A percentile compares a stretch with the other conserved stretches of the same genome.
These are phyloP conservation scores for Candida stauntonica DNA, from an alignment of 805 yeast species.

Conservation along the genomic window DNA sequence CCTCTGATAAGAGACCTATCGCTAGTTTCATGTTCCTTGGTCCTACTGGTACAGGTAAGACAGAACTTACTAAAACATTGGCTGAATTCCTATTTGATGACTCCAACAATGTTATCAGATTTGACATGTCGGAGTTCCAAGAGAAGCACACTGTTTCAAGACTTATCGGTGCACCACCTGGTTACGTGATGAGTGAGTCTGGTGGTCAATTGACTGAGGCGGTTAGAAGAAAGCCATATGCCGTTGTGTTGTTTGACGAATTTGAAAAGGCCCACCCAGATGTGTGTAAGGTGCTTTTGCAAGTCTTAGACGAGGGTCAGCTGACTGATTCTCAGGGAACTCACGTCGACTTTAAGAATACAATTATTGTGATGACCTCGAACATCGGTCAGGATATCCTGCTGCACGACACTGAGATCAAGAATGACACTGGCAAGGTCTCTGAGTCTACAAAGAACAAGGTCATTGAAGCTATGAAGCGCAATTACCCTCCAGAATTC, in stretches of 20 bases:
- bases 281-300: slow-evolving; percentile 83
- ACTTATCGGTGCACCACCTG: slow-evolving; percentile 96
- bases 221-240: slow-evolving; percentile 89
- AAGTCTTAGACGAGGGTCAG: slow-evolving; percentile 92
- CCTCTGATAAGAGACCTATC: slow-evolving; percentile 91
- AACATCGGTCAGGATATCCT: slow-evolving; percentile 93
- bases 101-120: slow-evolving; percentile 78
- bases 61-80: slow-evolving; percentile 88
- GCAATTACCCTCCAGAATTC: slow-evolving; percentile 88
- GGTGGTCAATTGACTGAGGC: slow-evolving; percentile 97
- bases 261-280: slow-evolving; percentile 97
- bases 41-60: slow-evolving; percentile 98
- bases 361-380: slow-evolving; percentile 94
- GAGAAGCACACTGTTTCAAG: slow-evolving; percentile 90
- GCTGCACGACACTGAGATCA: slow-evolving; percentile 50
- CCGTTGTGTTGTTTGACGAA: slow-evolving; percentile 91
- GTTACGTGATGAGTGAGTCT: slow-evolving; percentile 90
- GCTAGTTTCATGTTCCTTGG: slow-evolving; percentile 96
- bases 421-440: slow-evolving; percentile 56
- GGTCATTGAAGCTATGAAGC: slow-evolving; percentile 66
- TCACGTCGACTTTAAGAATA: slow-evolving; percentile 88
- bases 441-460: slow-evolving; percentile 45
- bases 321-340: slow-evolving; percentile 95
- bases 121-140: slow-evolving; percentile 98
- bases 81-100: slow-evolving; percentile 92